phyloP scores from a whole-genome alignment of 768 basidiomycete genomes.

The Calvatia gigantea region DNA sequence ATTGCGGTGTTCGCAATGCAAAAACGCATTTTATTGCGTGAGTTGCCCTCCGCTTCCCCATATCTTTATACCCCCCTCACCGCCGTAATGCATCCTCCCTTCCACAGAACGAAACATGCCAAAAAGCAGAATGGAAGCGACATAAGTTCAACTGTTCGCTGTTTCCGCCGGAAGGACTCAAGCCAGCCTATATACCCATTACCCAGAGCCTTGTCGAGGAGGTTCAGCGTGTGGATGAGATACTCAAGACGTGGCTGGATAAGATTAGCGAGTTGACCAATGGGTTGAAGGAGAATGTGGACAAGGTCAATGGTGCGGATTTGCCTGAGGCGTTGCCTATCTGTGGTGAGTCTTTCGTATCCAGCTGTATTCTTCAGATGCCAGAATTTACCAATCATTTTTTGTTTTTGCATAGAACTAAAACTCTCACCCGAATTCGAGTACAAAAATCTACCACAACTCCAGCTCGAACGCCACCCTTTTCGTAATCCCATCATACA shows the following conservation, averaged over 20 bases:
- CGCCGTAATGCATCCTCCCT: not conserved
- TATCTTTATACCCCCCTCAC: not conserved
- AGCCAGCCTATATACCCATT: slow-evolving; percentile 3
- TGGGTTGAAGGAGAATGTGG: not conserved
- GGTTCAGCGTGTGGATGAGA: not conserved
- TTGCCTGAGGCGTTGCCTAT: slow-evolving; percentile 3
- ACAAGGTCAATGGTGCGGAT: slow-evolving; percentile 4
- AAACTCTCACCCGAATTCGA: slow-evolving; percentile 1
- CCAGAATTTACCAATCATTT: not conserved
- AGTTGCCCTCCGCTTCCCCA: not conserved
- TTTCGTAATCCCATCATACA: slow-evolving; percentile 4
- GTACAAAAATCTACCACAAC: slow-evolving; percentile 2
- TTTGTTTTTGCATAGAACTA: not conserved
- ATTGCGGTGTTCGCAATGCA: slow-evolving; percentile 5
- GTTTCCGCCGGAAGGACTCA: slow-evolving; percentile 1
- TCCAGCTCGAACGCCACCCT: slow-evolving; percentile 3
- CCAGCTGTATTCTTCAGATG: not conserved
- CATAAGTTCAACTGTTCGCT: slow-evolving; percentile 6
- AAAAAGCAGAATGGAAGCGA: slow-evolving; percentile 7
- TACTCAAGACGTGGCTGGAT: slow-evolving; percentile 6
- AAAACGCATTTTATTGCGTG: slow-evolving; percentile 8
- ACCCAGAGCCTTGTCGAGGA: slow-evolving; percentile 2
- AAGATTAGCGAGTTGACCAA: slow-evolving; percentile 1
- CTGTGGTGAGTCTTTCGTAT: not conserved
- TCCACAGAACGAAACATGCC: not conserved